phyloP scores from a whole-genome alignment of 2,329 filamentous ascomycete species.

The Exophiala dermatitidis region DNA sequence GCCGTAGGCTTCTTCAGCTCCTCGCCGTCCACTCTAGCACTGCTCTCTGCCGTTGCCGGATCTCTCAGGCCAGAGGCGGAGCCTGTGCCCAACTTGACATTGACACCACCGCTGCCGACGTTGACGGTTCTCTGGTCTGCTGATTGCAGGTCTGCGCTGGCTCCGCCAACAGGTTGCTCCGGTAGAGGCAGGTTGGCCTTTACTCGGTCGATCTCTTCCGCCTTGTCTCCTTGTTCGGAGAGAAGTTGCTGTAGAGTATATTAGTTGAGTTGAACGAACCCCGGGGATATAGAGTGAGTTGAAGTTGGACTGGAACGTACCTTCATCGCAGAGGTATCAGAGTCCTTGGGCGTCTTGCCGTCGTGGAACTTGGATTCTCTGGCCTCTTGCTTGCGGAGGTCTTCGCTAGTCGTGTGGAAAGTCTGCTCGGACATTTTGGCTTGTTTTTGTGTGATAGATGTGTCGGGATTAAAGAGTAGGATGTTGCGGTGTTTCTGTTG shows the following conservation, averaged over 20 bases:
- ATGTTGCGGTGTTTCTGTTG: neutral
- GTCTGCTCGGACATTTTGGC: slow-evolving; percentile 31
- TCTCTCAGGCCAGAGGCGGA: slow-evolving; percentile 50
- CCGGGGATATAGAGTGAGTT: neutral
- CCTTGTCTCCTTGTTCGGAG: slow-evolving; percentile 46
- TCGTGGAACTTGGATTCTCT: slow-evolving; percentile 35
- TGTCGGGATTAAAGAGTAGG: neutral
- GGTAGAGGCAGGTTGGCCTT: slow-evolving; percentile 71
- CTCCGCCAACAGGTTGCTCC: slow-evolving; percentile 58
- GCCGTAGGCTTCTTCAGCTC: slow-evolving; percentile 49
- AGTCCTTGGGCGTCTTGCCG: slow-evolving; percentile 40
- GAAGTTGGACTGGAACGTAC: slow-evolving; percentile 28
- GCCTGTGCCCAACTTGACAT: slow-evolving; percentile 42
- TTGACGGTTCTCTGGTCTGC: slow-evolving; percentile 62
- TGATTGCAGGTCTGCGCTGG: slow-evolving; percentile 71
- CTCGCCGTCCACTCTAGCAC: slow-evolving; percentile 43
- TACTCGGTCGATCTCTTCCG: slow-evolving; percentile 58
- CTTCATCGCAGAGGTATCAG: slow-evolving; percentile 42
- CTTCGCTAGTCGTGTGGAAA: slow-evolving; percentile 45
- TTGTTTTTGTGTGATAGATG: too few relatives aligned
- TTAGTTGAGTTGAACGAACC: too few relatives aligned
- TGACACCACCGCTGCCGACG: slow-evolving; percentile 56
- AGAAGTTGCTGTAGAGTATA: slow-evolving; percentile 26
- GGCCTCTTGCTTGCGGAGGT: slow-evolving; percentile 44
- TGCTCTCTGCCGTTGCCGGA: slow-evolving; percentile 53